These are phyloP conservation scores for Vigna reflexopilosa DNA, from an alignment of 306 rosid genomes.

Conservation along the genomic window DNA sequence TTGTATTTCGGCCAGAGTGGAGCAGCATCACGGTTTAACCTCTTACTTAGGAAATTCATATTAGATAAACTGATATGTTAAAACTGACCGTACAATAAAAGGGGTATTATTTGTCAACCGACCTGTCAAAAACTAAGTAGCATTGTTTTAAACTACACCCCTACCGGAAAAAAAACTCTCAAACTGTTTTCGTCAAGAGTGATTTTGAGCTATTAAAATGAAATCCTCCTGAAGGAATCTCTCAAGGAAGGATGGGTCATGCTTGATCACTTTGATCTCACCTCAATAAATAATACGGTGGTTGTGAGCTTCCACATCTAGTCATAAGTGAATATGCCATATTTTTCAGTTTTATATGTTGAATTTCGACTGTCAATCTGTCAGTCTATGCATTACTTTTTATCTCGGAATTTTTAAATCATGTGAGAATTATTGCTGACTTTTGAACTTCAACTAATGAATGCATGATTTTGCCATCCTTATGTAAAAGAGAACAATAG, in stretches of 20 bases:
- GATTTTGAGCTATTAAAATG: background rate
- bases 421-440: slow-evolving; percentile 17
- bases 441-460: slow-evolving; percentile 35
- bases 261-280: slow-evolving; percentile 9
- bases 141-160: background rate
- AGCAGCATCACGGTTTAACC: background rate
- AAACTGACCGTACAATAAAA: background rate
- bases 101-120: slow-evolving; percentile 4
- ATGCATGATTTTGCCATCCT: slow-evolving; percentile 31
- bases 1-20: background rate
- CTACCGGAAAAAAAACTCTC: background rate
- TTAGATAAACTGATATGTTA: background rate
- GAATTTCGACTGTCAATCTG: slow-evolving; percentile 26
- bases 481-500: background rate
- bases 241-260: slow-evolving; percentile 6
- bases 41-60: slow-evolving; percentile 5
- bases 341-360: background rate
- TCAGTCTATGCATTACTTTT: slow-evolving; percentile 30
- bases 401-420: slow-evolving; percentile 1
- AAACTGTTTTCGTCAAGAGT: background rate
- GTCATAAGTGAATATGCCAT: slow-evolving; percentile 7
- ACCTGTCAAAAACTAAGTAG: slow-evolving; percentile 16
- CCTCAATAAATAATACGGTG: slow-evolving; percentile 8
- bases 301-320: slow-evolving; percentile 23
- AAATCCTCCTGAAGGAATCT: slow-evolving; percentile 17